phyloP scores from a whole-genome alignment of 176 grass and related monocot species.

The Juncus inflexus region DNA sequence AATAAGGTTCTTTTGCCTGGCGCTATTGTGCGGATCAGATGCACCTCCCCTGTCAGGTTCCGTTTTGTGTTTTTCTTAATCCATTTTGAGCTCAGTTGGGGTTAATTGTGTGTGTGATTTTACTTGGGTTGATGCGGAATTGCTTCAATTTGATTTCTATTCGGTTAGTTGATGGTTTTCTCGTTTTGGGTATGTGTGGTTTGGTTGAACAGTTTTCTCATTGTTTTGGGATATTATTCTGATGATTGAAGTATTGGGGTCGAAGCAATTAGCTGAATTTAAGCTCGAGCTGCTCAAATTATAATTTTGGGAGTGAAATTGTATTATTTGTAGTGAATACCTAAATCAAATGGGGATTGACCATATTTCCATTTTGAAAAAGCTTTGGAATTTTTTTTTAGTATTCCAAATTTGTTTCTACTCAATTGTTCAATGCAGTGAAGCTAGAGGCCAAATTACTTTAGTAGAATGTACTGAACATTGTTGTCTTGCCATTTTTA shows the following conservation, averaged over 20 bases:
- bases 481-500: no score
- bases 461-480: no score
- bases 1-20: constrained; percentile 94
- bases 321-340: constrained; percentile 8
- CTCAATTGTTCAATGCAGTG: no score
- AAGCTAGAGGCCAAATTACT: no score
- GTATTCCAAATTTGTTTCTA: no score
- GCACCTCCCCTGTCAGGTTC: constrained; percentile 93
- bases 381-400: no score
- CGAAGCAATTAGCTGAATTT: constrained; percentile 10
- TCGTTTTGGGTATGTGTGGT: constrained; percentile 9
- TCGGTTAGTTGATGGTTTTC: neutral
- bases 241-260: neutral
- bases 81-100: constrained; percentile 13
- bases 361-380: no score
- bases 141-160: constrained; percentile 12
- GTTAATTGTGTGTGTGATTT: constrained; percentile 2
- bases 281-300: constrained; percentile 15
- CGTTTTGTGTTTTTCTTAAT: constrained; percentile 10
- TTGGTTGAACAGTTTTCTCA: neutral
- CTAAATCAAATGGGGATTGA: no score
- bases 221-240: neutral
- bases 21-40: constrained; percentile 91
- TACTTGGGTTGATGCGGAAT: neutral
- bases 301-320: constrained; percentile 11